These are phyloP conservation scores for Mangifera indica DNA, from an alignment of 345 rosid species.

Conservation along the genomic window DNA sequence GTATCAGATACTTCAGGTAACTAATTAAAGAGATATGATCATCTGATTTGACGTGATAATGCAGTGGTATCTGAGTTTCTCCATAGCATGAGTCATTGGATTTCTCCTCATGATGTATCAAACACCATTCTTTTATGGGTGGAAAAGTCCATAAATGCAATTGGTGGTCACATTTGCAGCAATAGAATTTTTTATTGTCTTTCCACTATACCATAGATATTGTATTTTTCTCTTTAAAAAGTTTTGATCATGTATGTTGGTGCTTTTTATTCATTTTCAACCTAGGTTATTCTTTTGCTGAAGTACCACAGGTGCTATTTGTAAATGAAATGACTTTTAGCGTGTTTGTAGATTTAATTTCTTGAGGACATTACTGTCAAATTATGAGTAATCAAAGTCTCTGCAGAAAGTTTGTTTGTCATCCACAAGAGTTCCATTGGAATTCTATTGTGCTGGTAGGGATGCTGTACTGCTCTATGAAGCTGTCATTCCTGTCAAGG, in stretches of 20 bases:
- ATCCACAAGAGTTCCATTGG: constrained; percentile 80
- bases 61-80: neutral
- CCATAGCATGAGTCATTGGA: too few species aligned
- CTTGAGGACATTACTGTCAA: too few species aligned
- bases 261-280: neutral
- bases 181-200: neutral
- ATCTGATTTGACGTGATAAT: neutral
- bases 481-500: constrained; percentile 92
- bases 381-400: constrained; percentile 20
- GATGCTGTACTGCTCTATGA: constrained; percentile 86
- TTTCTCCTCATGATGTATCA: neutral
- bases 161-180: neutral
- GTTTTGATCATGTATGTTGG: neutral
- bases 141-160: too few species aligned
- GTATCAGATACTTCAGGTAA: constrained; percentile 79
- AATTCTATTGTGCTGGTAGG: constrained; percentile 79
- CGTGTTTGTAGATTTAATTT: neutral
- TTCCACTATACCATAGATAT: neutral
- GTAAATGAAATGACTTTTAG: constrained; percentile 2
- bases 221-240: neutral
- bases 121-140: neutral
- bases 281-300: neutral
- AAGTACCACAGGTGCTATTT: neutral
- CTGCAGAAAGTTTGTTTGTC: constrained; percentile 84
- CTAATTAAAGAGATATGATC: constrained; percentile 1